Evolutionary conservation across 495 filamentous ascomycete species (phyloP).

Genomic region (Xylaria cubensis): DNA sequence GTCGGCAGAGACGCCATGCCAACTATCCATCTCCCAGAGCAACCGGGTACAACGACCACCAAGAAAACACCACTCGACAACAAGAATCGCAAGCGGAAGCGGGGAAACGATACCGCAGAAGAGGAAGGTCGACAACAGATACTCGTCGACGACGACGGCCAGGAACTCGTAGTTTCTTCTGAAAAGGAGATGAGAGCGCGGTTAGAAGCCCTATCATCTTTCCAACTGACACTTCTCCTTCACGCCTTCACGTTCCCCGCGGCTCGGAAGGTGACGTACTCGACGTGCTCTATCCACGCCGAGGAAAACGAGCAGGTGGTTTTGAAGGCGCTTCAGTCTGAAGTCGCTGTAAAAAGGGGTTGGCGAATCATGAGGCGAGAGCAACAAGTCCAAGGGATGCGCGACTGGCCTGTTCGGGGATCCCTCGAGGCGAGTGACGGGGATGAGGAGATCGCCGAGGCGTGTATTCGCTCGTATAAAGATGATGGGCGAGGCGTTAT

Average conservation of each 20-base stretch:
- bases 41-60: conserved; percentile 45
- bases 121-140: conserved; percentile 43
- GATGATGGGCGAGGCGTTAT: conserved; percentile 74
- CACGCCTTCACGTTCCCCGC: conserved; percentile 84
- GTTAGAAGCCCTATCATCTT: conserved; percentile 72
- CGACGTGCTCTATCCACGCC: conserved; percentile 86
- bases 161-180: conserved; percentile 49
- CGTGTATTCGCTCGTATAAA: conserved; percentile 81
- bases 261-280: conserved; percentile 83
- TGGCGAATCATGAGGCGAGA: conserved; percentile 77
- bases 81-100: conserved; percentile 49
- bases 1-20: conserved; percentile 82
- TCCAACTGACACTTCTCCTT: conserved; percentile 77
- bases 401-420: conserved; percentile 75
- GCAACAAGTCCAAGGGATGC: conserved; percentile 73
- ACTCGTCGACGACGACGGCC: conserved; percentile 58
- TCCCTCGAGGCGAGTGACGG: conserved; percentile 51
- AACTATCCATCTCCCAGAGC: conserved; percentile 59
- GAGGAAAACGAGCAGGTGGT: conserved; percentile 92
- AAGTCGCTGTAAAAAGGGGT: conserved; percentile 68
- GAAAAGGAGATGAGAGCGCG: conserved; percentile 59
- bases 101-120: conserved; percentile 37
- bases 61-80: conserved; percentile 32
- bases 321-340: conserved; percentile 66
- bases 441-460: conserved; percentile 58